Base-by-base conservation (phyloP, 2,329 filamentous ascomycete species). In the Pseudocercospora ulei region DNA sequence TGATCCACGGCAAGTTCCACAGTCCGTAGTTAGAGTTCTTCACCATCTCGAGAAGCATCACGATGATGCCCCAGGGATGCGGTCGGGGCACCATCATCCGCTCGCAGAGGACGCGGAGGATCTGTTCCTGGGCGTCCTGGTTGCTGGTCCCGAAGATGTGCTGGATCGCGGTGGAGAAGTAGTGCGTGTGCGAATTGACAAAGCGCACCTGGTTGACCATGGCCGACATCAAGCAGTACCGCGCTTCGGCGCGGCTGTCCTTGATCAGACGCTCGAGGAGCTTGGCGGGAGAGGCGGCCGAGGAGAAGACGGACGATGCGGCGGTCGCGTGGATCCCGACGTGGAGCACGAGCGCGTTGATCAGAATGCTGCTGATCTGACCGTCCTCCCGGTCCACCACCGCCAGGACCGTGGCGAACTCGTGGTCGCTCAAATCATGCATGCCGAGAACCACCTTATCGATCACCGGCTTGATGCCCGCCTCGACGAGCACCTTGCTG, bases 31-130 rank as follows among this genome's bases (percentile, higher is more conserved):
- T 83, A 38, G 82, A 79, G 59, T 93, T 95, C 69, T 93, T 92
- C 51, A 93, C 71, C 41, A 98, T 72, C 66, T 96, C 90, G 47
- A 90, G 67, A 45, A 93, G 73, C 22, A 86, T 88, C 47, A 87
- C 79, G 59, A 95, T 79, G 27, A 98, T 67, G 7, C 92, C 92
- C 88, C 88, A 96, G 11, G 92, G 88, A 60, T 96, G 88, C 36
- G 88, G 88, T 65, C 87, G 85, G 60, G 84, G 85, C 13, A 85
- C 82, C 43, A 92, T 75, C 30, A 95, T 69, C 33, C 90, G 77
- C 69, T 98, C 90, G 23, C 95, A 70, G 29, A 98, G 68, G 14
- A 95, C 78, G 30, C 88, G 77, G 36, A 85, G 84, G 42, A 98
- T 88, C 60, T 92, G 84, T 65, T 96, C 82, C 22, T 88, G 82